These are phyloP conservation scores for Raddia distichophylla DNA, from an alignment of 176 grass and related monocot species.

Conservation along the genomic window DNA sequence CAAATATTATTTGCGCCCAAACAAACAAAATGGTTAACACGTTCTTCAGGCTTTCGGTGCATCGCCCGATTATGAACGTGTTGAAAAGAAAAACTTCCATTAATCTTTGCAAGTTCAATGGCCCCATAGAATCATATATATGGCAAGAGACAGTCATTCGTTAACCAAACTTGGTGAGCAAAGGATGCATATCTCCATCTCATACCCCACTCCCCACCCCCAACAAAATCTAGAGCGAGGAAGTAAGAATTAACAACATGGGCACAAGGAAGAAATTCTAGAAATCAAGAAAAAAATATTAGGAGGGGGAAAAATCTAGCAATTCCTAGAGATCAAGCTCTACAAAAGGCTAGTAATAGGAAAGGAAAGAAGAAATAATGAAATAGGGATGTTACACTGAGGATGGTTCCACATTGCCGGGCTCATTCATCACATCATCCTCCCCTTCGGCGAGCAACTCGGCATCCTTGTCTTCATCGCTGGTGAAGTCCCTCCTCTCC, in stretches of 20 bases:
- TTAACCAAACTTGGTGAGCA: slow-evolving; percentile 34
- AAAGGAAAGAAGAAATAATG: slow-evolving; percentile 44
- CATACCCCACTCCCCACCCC: slow-evolving; percentile 66
- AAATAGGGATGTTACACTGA: slow-evolving; percentile 58
- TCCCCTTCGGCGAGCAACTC: slow-evolving; percentile 58
- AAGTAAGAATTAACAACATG: slow-evolving; percentile 70
- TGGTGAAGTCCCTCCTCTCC: slow-evolving; percentile 61
- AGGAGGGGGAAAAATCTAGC: slow-evolving; percentile 45
- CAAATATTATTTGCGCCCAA: slow-evolving; percentile 36
- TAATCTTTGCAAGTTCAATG: slow-evolving; percentile 40
- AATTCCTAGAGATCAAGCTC: slow-evolving; percentile 60
- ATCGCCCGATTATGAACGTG: slow-evolving; percentile 21
- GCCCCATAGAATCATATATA: slow-evolving; percentile 43
- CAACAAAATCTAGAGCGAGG: slow-evolving; percentile 79
- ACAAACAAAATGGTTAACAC: slow-evolving; percentile 27
- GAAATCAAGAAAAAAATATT: slow-evolving; percentile 34
- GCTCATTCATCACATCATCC: slow-evolving; percentile 48
- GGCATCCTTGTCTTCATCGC: slow-evolving; percentile 65
- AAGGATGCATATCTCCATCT: slow-evolving; percentile 40
- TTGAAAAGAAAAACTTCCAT: slow-evolving; percentile 41
- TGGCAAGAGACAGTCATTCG: slow-evolving; percentile 45
- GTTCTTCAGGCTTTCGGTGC: slow-evolving; percentile 8
- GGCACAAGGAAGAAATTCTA: slow-evolving; percentile 51
- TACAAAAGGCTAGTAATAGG: slow-evolving; percentile 42
- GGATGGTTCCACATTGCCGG: slow-evolving; percentile 46